Conservation (phyloP, 257 asterid species). For the Ocimum tenuiflorum region DNA sequence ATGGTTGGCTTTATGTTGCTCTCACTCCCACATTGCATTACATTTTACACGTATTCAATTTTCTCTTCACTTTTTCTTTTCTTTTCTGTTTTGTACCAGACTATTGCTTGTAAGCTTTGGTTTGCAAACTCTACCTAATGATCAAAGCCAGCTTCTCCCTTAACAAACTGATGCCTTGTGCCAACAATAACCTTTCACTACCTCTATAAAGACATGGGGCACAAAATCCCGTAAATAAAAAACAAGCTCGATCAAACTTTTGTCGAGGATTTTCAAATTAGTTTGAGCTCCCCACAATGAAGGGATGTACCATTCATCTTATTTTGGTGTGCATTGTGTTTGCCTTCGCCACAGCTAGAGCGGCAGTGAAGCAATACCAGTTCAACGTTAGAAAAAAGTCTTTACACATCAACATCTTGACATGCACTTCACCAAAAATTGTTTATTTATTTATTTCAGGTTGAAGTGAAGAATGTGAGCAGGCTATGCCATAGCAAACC, state of each 20-base stretch:
- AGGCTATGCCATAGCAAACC: constrained; percentile 49
- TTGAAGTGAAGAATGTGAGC: constrained; percentile 39
- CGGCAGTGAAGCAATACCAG: constrained; percentile 35
- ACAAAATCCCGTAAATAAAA: background rate
- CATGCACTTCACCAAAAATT: background rate
- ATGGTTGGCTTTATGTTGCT: constrained; percentile 40
- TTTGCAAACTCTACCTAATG: constrained; percentile 28
- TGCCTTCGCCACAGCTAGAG: constrained; percentile 19
- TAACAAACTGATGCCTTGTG: constrained; percentile 32
- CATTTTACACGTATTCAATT: background rate
- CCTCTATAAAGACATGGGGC: constrained; percentile 13
- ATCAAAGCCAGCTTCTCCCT: constrained; percentile 12
- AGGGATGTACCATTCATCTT: background rate
- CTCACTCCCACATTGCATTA: constrained; percentile 19
- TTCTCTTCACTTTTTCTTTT: background rate
- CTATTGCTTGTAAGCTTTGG: constrained; percentile 42
- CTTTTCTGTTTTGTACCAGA: constrained; percentile 9
- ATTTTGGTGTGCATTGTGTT: constrained; percentile 14
- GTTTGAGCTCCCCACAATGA: constrained; percentile 10
- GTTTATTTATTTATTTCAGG: constrained; percentile 1
- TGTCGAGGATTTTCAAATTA: background rate
- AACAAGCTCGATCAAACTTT: background rate
- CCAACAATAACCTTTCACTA: constrained; percentile 19
- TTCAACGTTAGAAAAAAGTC: constrained; percentile 25
- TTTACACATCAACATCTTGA: background rate